These are phyloP conservation scores for Rhizoctonia solani DNA, from an alignment of 1,284 basidiomycete species.

Conservation along the genomic window DNA sequence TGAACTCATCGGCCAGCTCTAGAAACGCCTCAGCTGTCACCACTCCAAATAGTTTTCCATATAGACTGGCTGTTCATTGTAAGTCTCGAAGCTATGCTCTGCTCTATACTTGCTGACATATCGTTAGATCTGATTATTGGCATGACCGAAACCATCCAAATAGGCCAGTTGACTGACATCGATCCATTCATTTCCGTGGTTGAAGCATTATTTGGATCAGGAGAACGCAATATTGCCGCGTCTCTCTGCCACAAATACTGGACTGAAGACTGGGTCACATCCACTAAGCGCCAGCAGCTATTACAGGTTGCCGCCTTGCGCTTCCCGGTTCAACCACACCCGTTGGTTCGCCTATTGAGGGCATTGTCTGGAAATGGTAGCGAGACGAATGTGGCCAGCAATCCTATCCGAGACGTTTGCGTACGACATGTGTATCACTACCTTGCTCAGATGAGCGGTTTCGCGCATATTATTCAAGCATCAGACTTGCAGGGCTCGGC, in stretches of 20 bases:
- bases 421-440: conserved; percentile 72
- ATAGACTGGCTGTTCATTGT: conserved; percentile 85
- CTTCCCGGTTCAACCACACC: conserved; percentile 77
- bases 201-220: conserved; percentile 78
- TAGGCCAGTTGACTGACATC: conserved; percentile 74
- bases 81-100: conserved; percentile 34
- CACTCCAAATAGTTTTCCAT: conserved; percentile 80
- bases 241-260: conserved; percentile 79
- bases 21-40: conserved; percentile 67
- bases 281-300: conserved; percentile 67
- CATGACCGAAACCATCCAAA: conserved; percentile 70
- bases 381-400: conserved; percentile 49
- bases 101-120: conserved; percentile 21
- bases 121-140: conserved; percentile 66
- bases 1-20: conserved; percentile 72
- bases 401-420: conserved; percentile 47
- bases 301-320: conserved; percentile 78
- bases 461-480: conserved; percentile 68
- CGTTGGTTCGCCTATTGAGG: conserved; percentile 72
- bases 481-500: conserved; percentile 60
- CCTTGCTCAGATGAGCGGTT: conserved; percentile 71
- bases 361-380: conserved; percentile 69
- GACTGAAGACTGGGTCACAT: conserved; percentile 63
- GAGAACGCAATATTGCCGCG: conserved; percentile 67
- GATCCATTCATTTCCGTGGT: conserved; percentile 74